Percentiles rank a stretch among this genome's conserved stretches.
These are phyloP conservation scores for Ceratocystis destructans DNA, from an alignment of 2,329 filamentous ascomycete species.

Conservation along the genomic window DNA sequence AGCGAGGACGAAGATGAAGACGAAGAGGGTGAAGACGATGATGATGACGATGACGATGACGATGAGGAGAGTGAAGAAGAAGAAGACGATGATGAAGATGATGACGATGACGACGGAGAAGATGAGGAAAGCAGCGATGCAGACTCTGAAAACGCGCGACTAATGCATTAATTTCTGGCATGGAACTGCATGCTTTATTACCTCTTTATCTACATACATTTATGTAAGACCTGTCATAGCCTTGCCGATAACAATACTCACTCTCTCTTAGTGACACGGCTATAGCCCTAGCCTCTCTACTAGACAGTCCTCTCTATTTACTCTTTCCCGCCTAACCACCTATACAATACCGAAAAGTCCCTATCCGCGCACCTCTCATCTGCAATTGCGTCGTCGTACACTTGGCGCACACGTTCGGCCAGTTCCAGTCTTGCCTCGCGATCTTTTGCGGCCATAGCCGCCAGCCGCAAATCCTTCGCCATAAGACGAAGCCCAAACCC, in stretches of 20 bases:
- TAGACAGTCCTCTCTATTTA: not conserved
- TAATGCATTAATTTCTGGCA: conserved; percentile 28
- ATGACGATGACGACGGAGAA: conserved; percentile 32
- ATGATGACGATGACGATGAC: conserved; percentile 35
- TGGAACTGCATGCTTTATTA: not conserved
- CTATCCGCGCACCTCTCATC: conserved; percentile 49
- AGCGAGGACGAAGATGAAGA: conserved; percentile 43
- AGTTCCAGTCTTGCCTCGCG: conserved; percentile 52
- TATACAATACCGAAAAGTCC: conserved; percentile 73
- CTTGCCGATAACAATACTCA: not conserved
- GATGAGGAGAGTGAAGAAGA: conserved; percentile 39
- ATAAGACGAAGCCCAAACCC: conserved; percentile 68
- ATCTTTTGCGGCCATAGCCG: conserved; percentile 56
- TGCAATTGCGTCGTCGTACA: conserved; percentile 54
- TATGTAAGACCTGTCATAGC: not conserved
- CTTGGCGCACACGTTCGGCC: conserved; percentile 45
- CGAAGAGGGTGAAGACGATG: conserved; percentile 38
- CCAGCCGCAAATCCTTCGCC: conserved; percentile 65
- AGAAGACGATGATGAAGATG: conserved; percentile 31
- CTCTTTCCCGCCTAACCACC: conserved; percentile 49
- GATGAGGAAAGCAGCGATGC: conserved; percentile 37
- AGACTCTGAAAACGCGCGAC: conserved; percentile 32
- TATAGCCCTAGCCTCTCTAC: not conserved
- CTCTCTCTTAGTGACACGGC: not conserved
- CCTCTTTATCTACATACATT: conserved; percentile 4